Conservation (phyloP, 2,329 filamentous ascomycete genomes). For the Monilinia vaccinii-corymbosi region DNA sequence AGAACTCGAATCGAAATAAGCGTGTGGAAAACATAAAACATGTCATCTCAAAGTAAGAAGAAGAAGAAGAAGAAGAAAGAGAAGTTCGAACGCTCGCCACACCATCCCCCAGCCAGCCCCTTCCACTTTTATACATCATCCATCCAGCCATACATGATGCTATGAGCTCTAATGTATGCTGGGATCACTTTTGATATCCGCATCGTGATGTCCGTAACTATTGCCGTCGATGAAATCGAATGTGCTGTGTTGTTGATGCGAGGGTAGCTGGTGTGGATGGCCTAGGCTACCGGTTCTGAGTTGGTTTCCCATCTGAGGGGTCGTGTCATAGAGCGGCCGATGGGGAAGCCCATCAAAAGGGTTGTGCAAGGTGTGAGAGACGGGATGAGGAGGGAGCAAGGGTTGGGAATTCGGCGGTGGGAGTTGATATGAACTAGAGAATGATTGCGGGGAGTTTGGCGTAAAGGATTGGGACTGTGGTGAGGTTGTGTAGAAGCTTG, state of each 20-base stretch:
- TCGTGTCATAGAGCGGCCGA: background rate
- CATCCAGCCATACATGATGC: background rate
- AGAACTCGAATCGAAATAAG: background rate
- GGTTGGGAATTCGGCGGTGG: constrained; percentile 12
- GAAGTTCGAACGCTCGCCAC: background rate
- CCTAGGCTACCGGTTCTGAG: constrained; percentile 17
- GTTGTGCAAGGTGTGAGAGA: background rate
- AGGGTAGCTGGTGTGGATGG: constrained; percentile 14
- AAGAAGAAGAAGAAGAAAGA: background rate
- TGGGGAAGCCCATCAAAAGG: constrained; percentile 2
- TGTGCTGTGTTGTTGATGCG: background rate
- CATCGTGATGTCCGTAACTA: background rate
- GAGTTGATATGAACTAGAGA: constrained; percentile 14
- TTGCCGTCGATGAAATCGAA: background rate
- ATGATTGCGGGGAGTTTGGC: constrained; percentile 1
- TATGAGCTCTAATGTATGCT: background rate
- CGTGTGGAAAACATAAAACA: background rate
- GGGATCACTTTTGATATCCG: background rate
- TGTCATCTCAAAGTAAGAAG: background rate
- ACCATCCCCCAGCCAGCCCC: background rate
- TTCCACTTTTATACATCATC: background rate
- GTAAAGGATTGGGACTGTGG: constrained; percentile 16
- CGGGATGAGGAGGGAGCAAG: background rate
- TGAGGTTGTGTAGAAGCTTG: constrained; percentile 17
- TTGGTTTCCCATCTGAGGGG: constrained; percentile 10